Percentiles rank a stretch among this genome's conserved stretches.
These are phyloP conservation scores for Thelonectria olida DNA, from an alignment of 2,329 filamentous ascomycete genomes.

Conservation along the genomic window DNA sequence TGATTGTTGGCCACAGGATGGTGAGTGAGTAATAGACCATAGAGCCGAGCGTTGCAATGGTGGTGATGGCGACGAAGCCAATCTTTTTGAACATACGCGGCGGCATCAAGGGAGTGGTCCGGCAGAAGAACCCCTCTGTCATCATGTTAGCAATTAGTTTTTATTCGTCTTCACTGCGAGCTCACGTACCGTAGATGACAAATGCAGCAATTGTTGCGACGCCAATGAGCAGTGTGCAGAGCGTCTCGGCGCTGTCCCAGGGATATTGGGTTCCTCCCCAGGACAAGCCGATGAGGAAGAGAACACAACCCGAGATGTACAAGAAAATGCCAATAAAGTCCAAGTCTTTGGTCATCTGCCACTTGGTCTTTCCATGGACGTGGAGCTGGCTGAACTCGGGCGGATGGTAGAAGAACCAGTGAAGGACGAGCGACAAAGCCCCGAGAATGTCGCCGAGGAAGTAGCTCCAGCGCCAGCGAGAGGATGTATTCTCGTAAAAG, in stretches of 20 bases:
- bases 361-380: slow-evolving; percentile 45
- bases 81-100: slow-evolving; percentile 51
- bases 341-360: slow-evolving; percentile 52
- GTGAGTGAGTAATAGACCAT: slow-evolving; percentile 56
- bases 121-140: slow-evolving; percentile 47
- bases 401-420: slow-evolving; percentile 56
- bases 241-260: slow-evolving; percentile 51
- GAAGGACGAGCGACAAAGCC: slow-evolving; percentile 49
- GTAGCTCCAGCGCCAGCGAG: slow-evolving; percentile 59
- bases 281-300: slow-evolving; percentile 54
- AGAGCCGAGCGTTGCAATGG: slow-evolving; percentile 49
- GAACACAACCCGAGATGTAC: slow-evolving; percentile 50
- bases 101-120: slow-evolving; percentile 52
- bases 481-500: slow-evolving; percentile 51
- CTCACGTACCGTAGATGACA: slow-evolving; percentile 45
- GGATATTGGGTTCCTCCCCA: slow-evolving; percentile 52
- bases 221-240: slow-evolving; percentile 49
- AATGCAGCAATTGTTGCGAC: slow-evolving; percentile 46
- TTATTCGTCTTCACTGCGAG: neutral
- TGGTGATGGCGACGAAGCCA: slow-evolving; percentile 50
- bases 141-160: neutral
- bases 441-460: slow-evolving; percentile 57
- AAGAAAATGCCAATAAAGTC: slow-evolving; percentile 56
- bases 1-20: slow-evolving; percentile 54
- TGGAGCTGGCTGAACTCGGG: slow-evolving; percentile 56